A percentile compares a stretch with the other conserved stretches of the same genome.
Evolutionary conservation across 2,329 filamentous ascomycete genomes (phyloP).

Genomic region (Alternaria rosae): DNA sequence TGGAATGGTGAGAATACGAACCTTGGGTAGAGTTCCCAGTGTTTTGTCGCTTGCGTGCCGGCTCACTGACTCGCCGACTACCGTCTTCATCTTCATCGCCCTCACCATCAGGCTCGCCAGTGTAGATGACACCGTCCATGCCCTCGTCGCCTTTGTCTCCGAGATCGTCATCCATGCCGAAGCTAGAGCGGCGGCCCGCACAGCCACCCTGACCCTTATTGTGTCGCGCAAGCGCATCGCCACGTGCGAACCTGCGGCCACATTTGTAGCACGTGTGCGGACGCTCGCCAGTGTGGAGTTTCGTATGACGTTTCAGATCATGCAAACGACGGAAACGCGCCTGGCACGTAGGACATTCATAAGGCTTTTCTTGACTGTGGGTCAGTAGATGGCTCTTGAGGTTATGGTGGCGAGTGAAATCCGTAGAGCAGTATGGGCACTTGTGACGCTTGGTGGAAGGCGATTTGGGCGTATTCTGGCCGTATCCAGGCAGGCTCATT

Average conservation of each 20-base stretch:
- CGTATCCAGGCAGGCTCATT: conserved; percentile 66
- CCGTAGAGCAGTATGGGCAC: conserved; percentile 94
- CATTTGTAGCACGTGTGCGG: conserved; percentile 95
- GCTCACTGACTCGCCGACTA: conserved; percentile 69
- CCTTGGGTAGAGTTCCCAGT: conserved; percentile 61
- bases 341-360: conserved; percentile 90
- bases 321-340: conserved; percentile 92
- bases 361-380: conserved; percentile 98
- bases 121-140: conserved; percentile 70
- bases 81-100: conserved; percentile 59
- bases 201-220: conserved; percentile 96
- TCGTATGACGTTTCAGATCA: conserved; percentile 94
- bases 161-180: conserved; percentile 77
- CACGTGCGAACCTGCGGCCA: conserved; percentile 91
- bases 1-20: conserved; percentile 71
- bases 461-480: conserved; percentile 68
- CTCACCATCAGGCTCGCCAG: conserved; percentile 65
- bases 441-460: conserved; percentile 89
- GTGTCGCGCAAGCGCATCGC: conserved; percentile 91
- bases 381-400: conserved; percentile 96
- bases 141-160: conserved; percentile 60
- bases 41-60: conserved; percentile 74
- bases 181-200: conserved; percentile 88
- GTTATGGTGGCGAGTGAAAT: conserved; percentile 97
- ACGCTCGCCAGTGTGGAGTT: conserved; percentile 94